phyloP scores from a whole-genome alignment of 139 green algal species.

The Picochlorum sp. region DNA sequence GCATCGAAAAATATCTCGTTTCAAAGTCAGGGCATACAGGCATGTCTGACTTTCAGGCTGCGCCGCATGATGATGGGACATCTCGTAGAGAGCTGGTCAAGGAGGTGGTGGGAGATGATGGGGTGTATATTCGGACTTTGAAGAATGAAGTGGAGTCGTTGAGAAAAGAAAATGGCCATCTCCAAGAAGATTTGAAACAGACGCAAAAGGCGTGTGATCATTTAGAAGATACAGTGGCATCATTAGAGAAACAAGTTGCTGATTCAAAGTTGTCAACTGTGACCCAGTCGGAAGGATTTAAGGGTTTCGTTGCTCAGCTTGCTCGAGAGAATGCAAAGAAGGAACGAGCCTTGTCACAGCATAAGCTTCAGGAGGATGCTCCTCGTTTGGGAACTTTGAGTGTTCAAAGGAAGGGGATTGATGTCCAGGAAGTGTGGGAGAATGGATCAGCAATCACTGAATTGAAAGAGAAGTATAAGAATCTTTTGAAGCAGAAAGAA shows the following conservation, averaged over 20 bases:
- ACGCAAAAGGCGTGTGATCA: constrained; percentile 34
- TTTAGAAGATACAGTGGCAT: constrained; percentile 33
- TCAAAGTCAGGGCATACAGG: neutral
- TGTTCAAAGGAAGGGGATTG: constrained; percentile 24
- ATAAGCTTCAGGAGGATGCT: constrained; percentile 28
- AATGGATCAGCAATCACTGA: constrained; percentile 63
- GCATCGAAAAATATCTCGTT: neutral
- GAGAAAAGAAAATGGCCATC: constrained; percentile 9
- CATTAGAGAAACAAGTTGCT: constrained; percentile 6
- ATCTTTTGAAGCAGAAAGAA: constrained; percentile 40
- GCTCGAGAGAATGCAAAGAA: constrained; percentile 11
- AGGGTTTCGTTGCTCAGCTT: constrained; percentile 18
- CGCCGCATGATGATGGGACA: neutral
- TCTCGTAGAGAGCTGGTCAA: neutral
- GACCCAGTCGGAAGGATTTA: neutral
- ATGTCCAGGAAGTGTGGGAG: constrained; percentile 61
- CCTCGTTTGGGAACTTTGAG: constrained; percentile 31
- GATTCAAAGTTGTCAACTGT: neutral
- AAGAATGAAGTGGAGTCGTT: neutral
- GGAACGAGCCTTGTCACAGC: constrained; percentile 22
- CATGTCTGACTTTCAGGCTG: neutral
- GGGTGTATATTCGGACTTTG: neutral
- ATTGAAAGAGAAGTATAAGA: constrained; percentile 25
- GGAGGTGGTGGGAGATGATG: neutral
- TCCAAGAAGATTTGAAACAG: constrained; percentile 16